Evolutionary conservation across 805 yeast genomes (phyloP), one percentile per base, ranked within the genome.

Genomic region (Saccharomyces mikatae): DNA sequence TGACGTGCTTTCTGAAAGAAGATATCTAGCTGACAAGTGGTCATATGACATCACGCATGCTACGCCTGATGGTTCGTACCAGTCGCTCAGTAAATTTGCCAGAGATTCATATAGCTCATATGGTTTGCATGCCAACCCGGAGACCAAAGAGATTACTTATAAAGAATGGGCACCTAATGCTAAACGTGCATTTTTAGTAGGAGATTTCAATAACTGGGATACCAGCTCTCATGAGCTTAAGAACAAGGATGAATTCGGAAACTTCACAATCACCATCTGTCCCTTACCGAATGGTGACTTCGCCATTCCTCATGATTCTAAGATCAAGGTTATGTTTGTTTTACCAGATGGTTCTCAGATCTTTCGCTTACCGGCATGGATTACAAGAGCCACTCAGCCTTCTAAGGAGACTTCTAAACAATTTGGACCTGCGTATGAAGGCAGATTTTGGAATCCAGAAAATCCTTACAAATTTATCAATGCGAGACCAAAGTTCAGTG

Each of bases 81-180:
- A 84, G 22, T 87, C 89, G 1, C 71, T 92, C 49, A 67, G 78
- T 29, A 71, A 81, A 21, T 86, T 92, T 71, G 86, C 97, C 4
- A 62, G 73, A 44, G 79, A 83, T 56, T 84, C 96, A 4, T 92
- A 89, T 69, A 76, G 83, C 62, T 66, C 70, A 22, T 87, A 83
- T 71, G 99, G 99, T 1, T 73, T 94, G 57, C 90, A 88, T 62
- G 83, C 84, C 11, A 74, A 80, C 58, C 64, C 64, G 13, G 53
- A 54, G 1, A 79, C 80, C 52, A 80, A 81, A 57, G 76, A 79
- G 6, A 80, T 91, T 51, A 68, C 72, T 1, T 86, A 86, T 64
- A 76, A 80, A 27, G 96, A 92, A 71, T 92, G 96, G 83, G 90
- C 95, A 1, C 99, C 98, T 5, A 86, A 89, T 64, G 98, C 96